Conservation (phyloP, 129 eudicot species). For the Escallonia rubra region DNA sequence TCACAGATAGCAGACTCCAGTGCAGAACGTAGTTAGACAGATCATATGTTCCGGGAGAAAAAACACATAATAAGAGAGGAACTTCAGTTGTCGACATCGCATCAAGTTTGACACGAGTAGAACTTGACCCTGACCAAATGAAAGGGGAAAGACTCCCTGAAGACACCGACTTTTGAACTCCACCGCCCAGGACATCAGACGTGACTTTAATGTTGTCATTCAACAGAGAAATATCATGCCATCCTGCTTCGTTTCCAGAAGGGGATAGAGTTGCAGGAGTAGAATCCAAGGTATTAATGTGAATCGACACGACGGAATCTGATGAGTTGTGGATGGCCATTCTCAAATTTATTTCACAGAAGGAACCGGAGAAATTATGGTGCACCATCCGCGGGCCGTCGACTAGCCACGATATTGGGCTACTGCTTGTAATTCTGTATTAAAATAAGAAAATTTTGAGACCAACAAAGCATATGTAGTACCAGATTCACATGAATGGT, state of each 20-base stretch:
- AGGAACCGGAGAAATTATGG: slow-evolving; percentile 42
- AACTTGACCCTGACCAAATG: slow-evolving; percentile 83
- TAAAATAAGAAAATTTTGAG: too few relatives aligned
- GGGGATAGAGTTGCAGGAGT: slow-evolving; percentile 19
- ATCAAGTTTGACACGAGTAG: slow-evolving; percentile 50
- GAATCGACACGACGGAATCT: slow-evolving; percentile 39
- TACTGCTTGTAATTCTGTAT: slow-evolving; percentile 49
- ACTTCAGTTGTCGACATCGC: slow-evolving; percentile 61
- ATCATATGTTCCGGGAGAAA: slow-evolving; percentile 82
- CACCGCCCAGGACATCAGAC: slow-evolving; percentile 31
- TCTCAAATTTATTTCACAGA: slow-evolving; percentile 64
- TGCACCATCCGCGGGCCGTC: slow-evolving; percentile 64
- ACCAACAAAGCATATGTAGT: too few relatives aligned
- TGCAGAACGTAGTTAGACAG: slow-evolving; percentile 70
- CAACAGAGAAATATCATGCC: slow-evolving; percentile 57
- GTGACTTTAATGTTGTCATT: slow-evolving; percentile 49
- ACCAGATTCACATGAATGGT: too few relatives aligned
- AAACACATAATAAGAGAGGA: slow-evolving; percentile 53
- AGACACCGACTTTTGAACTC: slow-evolving; percentile 19
- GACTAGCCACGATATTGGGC: slow-evolving; percentile 84
- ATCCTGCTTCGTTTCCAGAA: slow-evolving; percentile 62
- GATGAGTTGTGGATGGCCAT: slow-evolving; percentile 71
- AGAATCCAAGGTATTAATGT: slow-evolving; percentile 46
- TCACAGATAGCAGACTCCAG: slow-evolving; percentile 48
- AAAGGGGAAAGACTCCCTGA: slow-evolving; percentile 62